Evolutionary conservation across 345 rosid species (phyloP), one percentile per base, ranked within the genome.

Genomic region (Populus tremula): DNA sequence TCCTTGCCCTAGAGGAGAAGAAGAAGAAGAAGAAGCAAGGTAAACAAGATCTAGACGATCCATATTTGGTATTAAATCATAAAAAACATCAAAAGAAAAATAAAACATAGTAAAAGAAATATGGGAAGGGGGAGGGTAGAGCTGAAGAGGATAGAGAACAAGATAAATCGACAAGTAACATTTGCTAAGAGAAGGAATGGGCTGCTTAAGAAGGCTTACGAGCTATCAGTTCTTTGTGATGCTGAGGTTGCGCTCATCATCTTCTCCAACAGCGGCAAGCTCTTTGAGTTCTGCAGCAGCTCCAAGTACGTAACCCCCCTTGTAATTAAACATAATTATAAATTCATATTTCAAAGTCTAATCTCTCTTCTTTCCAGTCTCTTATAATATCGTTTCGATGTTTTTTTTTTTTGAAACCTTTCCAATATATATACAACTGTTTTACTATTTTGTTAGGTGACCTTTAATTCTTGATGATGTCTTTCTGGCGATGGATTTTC

Each of bases 81-180:
- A 5, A 33, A 9, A 67, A 38, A 6, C 6, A 31, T 3, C 17
- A 12, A 14, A 3, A 21, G 8, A 17, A 17, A 50, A 50, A 18
- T 18, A 18, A 50, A 50, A 20, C 18, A 50, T 8, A 9, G 64
- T 4, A 5, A 43, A n/a, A 77, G 7, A 5, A 25, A 43, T n/a
- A 81, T 89, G 92, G 92, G 92, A 27, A 89, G 92, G 71, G 92
- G 92, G 23, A 89, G 82, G 72, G 89, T 88, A 10, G 92, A 89
- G 85, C 68, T 86, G 77, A 89, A 87, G 86, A 89, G 91, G 80
- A 89, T 88, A 78, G 90, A 89, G 79, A 89, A 89, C 87, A 89
- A 89, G 79, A 84, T 87, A 77, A 86, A 86, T 38, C 75, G 81
- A 56, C 81, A 79, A 35, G 82, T 79, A n/a, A 79, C 75, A 4